Evolutionary conservation across 225 moss, liverwort and hornwort genomes (phyloP).

Genomic region (Marchantia polymorpha): DNA sequence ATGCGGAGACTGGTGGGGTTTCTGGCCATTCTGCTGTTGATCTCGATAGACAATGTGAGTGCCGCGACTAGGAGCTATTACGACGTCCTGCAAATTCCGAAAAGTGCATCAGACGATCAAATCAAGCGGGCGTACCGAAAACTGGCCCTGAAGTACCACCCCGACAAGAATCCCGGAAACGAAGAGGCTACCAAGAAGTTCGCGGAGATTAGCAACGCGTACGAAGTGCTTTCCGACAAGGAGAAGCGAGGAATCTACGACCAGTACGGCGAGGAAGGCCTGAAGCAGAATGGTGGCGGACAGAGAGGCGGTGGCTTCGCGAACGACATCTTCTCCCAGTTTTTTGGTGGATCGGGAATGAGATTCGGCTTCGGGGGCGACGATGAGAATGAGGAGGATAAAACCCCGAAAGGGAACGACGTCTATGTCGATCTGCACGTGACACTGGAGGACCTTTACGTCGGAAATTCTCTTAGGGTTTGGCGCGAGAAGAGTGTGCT

Average conservation of each 20-base stretch:
- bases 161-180: conserved; percentile 77
- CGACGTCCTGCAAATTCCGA: conserved; percentile 70
- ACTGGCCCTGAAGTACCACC: conserved; percentile 77
- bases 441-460: conserved; percentile 77
- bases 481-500: conserved; percentile 98
- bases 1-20: conserved; percentile 26
- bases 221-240: conserved; percentile 63
- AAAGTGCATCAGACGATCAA: conserved; percentile 67
- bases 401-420: conserved; percentile 77
- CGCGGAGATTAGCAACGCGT: conserved; percentile 77
- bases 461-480: conserved; percentile 65
- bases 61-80: conserved; percentile 69
- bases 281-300: conserved; percentile 74
- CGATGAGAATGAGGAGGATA: conserved; percentile 71
- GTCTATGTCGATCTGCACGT: conserved; percentile 76
- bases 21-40: conserved; percentile 12
- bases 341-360: conserved; percentile 71
- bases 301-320: conserved; percentile 62
- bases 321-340: conserved; percentile 78
- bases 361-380: conserved; percentile 48
- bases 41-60: conserved; percentile 21
- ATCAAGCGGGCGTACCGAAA: conserved; percentile 77
- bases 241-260: conserved; percentile 77
- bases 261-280: conserved; percentile 76
- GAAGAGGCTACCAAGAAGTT: conserved; percentile 82